Evolutionary conservation across 176 grass and related monocot species (phyloP), one percentile per base, ranked within the genome.

Genomic region (Chrysopogon serrulatus): DNA sequence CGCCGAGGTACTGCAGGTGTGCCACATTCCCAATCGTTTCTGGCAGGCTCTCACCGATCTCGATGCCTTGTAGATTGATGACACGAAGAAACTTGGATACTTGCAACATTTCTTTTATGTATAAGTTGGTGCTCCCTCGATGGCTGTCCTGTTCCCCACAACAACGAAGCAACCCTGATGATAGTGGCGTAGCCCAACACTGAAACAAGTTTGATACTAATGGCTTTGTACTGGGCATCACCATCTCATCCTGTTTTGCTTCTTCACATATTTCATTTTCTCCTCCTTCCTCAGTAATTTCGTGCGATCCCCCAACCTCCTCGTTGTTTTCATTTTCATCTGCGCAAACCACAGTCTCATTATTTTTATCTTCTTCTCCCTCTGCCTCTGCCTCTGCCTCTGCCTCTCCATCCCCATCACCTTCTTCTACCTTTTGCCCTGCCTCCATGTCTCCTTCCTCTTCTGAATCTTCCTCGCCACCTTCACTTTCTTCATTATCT

Each of bases 31-130:
- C 51, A 18, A 79, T 79, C 45, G 13, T 31, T 44, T 4, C 3
- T 28, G 74, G 65, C 11, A 85, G 27, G 9, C 21, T 49, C 1
- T 61, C 5, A 10, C 64, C 74, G 0, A 37, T 62, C 13, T 85
- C 83, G 0, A 78, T 39, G 3, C 83, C 73, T 71, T 79, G 35
- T 10, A 85, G 26, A 14, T 79, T 18, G 15, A 79, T 86, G 54
- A 79, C 66, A 63, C 76, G 53, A 33, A 86, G 76, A 18, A 86
- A 86, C 54, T 73, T 68, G 0, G 84, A 86, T 79, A 33, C 10
- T 16, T 15, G 9, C 1, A 86, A 17, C 16, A 79, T n/a, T 23
- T 17, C 21, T 49, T 21, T 33, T 72, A 79, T 49, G 40, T 73
- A 43, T 5, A 6, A 71, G 28, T 14, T 60, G 19, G 27, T 61